phyloP scores from a whole-genome alignment of 2,329 filamentous ascomycete species.

The Colletotrichum lini region DNA sequence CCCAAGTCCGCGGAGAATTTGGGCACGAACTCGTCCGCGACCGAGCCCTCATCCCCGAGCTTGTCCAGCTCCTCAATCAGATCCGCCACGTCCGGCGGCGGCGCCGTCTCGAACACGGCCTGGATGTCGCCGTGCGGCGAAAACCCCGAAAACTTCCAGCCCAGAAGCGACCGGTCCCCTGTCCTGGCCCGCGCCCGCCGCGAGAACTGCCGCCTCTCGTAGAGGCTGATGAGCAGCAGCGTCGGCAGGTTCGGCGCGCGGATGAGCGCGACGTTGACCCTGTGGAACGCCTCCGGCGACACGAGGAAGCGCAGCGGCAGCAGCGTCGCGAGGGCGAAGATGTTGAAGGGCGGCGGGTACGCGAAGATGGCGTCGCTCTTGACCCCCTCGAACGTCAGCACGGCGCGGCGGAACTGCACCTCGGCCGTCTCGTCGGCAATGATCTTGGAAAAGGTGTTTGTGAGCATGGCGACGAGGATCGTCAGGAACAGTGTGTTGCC shows the following conservation, averaged over 20 bases:
- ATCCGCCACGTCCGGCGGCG: conserved; percentile 60
- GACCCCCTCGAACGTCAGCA: conserved; percentile 81
- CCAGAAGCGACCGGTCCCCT: conserved; percentile 8
- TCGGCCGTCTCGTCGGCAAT: conserved; percentile 79
- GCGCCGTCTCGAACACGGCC: conserved; percentile 71
- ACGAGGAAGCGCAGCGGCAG: conserved; percentile 76
- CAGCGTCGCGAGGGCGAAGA: conserved; percentile 73
- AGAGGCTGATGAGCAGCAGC: conserved; percentile 71
- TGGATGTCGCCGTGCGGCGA: conserved; percentile 73
- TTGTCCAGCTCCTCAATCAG: conserved; percentile 47
- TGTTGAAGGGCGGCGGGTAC: conserved; percentile 79
- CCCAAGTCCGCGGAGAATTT: conserved; percentile 10
- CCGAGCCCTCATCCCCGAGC: conserved; percentile 22
- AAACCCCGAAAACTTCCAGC: conserved; percentile 49
- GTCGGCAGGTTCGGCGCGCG: conserved; percentile 75
- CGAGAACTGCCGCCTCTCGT: conserved; percentile 67
- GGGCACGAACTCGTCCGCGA: conserved; percentile 3
- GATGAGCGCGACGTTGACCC: conserved; percentile 77
- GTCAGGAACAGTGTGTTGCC: conserved; percentile 83
- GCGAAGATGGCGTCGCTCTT: conserved; percentile 80
- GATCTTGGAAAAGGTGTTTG: conserved; percentile 79
- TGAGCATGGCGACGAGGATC: conserved; percentile 81
- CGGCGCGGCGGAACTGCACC: conserved; percentile 79
- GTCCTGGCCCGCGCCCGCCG: conserved; percentile 60
- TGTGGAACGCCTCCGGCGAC: conserved; percentile 76